Evolutionary conservation across 2,329 filamentous ascomycete species (phyloP).

Genomic region (Pseudogymnoascus sp.): DNA sequence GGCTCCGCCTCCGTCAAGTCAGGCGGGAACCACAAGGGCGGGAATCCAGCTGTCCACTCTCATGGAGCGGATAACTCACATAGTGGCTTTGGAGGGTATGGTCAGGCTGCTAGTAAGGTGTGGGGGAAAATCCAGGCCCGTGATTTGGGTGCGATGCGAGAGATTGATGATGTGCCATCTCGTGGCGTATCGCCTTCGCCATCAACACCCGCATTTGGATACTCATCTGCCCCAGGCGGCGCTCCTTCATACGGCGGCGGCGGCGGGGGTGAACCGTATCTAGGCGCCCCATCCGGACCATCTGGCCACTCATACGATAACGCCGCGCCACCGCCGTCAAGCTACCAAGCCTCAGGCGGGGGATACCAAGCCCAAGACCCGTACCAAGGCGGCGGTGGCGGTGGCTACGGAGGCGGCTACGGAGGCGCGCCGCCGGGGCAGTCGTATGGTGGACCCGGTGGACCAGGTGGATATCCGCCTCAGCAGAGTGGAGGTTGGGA

Average conservation of each 20-base stretch:
- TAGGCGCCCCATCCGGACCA: conserved; percentile 17
- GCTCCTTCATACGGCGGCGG: background rate
- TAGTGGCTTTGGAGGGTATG: conserved; percentile 35
- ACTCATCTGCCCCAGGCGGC: conserved; percentile 14
- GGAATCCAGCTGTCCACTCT: conserved; percentile 28
- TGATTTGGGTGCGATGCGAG: conserved; percentile 47
- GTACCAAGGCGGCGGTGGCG: conserved; percentile 2
- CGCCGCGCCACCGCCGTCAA: background rate
- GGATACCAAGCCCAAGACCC: conserved; percentile 11
- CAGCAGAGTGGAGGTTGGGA: conserved; percentile 19
- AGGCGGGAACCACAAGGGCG: conserved; percentile 67
- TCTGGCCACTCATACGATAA: conserved; percentile 18
- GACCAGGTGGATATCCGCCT: conserved; percentile 30
- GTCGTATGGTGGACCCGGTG: conserved; percentile 10
- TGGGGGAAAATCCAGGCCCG: conserved; percentile 54
- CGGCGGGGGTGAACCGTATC: conserved; percentile 1
- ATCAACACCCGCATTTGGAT: conserved; percentile 18
- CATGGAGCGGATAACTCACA: conserved; percentile 27
- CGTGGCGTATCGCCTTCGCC: conserved; percentile 27
- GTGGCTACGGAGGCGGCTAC: conserved; percentile 10
- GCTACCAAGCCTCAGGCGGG: conserved; percentile 2
- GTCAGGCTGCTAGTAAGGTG: conserved; percentile 49
- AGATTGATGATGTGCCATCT: conserved; percentile 32
- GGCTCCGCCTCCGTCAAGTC: conserved; percentile 73
- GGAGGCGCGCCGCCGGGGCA: conserved; percentile 11